phyloP scores from a whole-genome alignment of 495 filamentous ascomycete species.

The Aspergillus nidulans region DNA sequence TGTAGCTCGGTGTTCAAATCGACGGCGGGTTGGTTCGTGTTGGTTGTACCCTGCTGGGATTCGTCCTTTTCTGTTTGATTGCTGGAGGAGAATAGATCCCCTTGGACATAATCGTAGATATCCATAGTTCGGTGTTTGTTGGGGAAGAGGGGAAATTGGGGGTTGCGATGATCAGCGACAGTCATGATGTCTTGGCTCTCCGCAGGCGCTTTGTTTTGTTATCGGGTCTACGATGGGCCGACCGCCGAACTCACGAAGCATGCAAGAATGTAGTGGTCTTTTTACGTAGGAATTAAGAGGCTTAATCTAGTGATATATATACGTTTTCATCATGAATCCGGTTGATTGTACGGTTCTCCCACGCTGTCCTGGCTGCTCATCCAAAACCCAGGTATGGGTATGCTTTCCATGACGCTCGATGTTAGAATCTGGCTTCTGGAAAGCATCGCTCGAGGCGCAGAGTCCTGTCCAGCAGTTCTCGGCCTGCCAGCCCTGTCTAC shows the following conservation, averaged over 20 bases:
- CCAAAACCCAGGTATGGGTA: conserved; percentile 38
- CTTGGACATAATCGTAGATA: conserved; percentile 94
- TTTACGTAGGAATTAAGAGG: background rate
- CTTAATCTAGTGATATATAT: background rate
- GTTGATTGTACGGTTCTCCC: conserved; percentile 38
- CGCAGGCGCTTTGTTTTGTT: conserved; percentile 3
- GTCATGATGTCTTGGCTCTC: conserved; percentile 7
- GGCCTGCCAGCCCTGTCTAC: conserved; percentile 26
- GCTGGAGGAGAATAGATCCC: conserved; percentile 67
- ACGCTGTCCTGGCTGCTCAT: conserved; percentile 43
- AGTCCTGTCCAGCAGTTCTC: conserved; percentile 4
- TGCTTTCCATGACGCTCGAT: conserved; percentile 46
- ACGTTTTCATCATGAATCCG: conserved; percentile 18
- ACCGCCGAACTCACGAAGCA: background rate
- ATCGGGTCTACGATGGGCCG: conserved; percentile 26
- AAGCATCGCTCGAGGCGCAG: conserved; percentile 21
- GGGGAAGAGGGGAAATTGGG: background rate
- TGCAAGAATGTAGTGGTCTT: background rate
- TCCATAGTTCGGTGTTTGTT: conserved; percentile 60
- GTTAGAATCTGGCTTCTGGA: conserved; percentile 39
- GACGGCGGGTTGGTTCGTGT: conserved; percentile 40
- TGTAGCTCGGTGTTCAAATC: conserved; percentile 84
- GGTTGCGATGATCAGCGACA: conserved; percentile 6
- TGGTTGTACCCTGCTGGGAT: conserved; percentile 35
- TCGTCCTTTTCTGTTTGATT: conserved; percentile 41